Conservation (phyloP, 306 rosid species). For the Begonia masoniana region DNA sequence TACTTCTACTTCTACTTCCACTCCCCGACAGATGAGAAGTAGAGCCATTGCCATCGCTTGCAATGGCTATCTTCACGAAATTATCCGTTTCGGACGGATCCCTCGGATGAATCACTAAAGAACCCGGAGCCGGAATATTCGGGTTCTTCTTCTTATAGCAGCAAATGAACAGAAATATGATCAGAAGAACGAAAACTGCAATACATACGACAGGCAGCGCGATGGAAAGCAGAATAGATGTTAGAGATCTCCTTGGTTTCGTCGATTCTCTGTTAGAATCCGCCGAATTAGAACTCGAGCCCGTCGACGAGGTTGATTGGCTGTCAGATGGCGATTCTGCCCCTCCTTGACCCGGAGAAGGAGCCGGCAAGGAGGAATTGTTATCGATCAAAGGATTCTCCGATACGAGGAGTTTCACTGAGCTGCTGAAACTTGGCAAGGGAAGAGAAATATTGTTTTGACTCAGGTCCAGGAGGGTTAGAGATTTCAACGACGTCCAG, state of each 20-base stretch:
- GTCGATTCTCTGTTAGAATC: slow-evolving; percentile 3
- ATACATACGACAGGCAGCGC: slow-evolving; percentile 58
- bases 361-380: slow-evolving; percentile 11
- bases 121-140: slow-evolving; percentile 28
- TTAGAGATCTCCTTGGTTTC: slow-evolving; percentile 12
- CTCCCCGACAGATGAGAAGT: slow-evolving; percentile 46
- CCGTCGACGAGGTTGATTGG: background rate
- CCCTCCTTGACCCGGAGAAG: too few species aligned
- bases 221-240: slow-evolving; percentile 25
- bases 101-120: slow-evolving; percentile 79
- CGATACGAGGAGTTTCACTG: slow-evolving; percentile 31
- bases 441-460: slow-evolving; percentile 70
- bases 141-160: slow-evolving; percentile 47
- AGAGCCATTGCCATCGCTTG: slow-evolving; percentile 23
- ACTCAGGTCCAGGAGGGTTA: slow-evolving; percentile 60
- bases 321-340: too few species aligned
- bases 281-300: slow-evolving; percentile 6
- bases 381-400: slow-evolving; percentile 27
- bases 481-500: slow-evolving; percentile 50
- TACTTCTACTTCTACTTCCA: slow-evolving; percentile 51
- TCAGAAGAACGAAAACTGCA: slow-evolving; percentile 57
- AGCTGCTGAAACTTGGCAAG: slow-evolving; percentile 41
- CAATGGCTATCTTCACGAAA: slow-evolving; percentile 51
- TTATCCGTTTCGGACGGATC: slow-evolving; percentile 75
- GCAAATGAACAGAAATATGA: slow-evolving; percentile 52